Conservation (phyloP, 139 green algal species). For the Astrephomene gubernaculifera region DNA sequence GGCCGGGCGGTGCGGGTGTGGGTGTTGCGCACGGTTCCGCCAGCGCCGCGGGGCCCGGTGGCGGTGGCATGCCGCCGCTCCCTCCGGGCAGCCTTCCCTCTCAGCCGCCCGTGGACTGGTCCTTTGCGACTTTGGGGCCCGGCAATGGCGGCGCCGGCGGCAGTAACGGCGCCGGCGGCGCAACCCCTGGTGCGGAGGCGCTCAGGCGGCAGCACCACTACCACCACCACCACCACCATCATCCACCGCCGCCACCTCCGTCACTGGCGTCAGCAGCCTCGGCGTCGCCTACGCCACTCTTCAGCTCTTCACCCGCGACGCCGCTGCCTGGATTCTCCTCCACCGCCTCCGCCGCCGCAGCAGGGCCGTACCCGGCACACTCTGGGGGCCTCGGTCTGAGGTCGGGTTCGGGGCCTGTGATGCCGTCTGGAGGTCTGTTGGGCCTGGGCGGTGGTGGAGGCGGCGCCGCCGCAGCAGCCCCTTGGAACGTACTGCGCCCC, state of each 20-base stretch:
- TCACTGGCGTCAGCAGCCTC: background rate
- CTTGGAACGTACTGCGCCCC: conserved; percentile 16
- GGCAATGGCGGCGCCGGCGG: background rate
- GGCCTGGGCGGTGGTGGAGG: background rate
- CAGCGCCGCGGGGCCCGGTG: background rate
- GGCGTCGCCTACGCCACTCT: background rate
- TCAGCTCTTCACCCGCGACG: background rate
- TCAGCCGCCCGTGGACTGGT: conserved; percentile 10
- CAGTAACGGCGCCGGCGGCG: background rate
- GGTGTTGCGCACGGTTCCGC: background rate
- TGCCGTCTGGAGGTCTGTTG: background rate
- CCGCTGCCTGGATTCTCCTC: background rate
- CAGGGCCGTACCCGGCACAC: background rate
- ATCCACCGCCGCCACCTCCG: background rate
- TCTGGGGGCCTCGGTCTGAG: background rate
- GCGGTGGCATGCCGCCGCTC: background rate
- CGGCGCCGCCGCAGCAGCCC: background rate
- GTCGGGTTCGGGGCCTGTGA: conserved; percentile 16
- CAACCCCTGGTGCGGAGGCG: too few species aligned
- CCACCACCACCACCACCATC: background rate
- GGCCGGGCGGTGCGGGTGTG: too few species aligned
- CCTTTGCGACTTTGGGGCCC: conserved; percentile 3
- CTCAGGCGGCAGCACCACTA: background rate
- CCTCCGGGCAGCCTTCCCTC: background rate
- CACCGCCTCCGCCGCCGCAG: background rate